Conservation (phyloP, 805 yeast species). For the Metschnikowia corniflorae region DNA sequence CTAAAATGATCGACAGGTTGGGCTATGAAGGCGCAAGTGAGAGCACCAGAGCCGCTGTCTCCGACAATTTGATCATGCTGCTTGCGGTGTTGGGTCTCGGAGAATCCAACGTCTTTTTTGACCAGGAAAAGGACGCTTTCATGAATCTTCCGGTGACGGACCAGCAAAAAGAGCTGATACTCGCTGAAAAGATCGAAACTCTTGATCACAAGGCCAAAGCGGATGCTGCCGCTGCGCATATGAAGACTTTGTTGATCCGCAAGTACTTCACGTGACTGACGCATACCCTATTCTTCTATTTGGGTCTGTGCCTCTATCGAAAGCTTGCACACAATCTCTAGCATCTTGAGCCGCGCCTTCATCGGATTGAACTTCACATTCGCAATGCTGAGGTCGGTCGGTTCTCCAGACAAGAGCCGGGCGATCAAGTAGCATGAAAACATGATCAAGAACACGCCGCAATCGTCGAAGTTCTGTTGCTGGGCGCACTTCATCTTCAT, state of each 20-base stretch:
- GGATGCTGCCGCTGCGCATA: conserved; percentile 27
- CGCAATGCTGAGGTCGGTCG: conserved; percentile 38
- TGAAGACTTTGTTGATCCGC: conserved; percentile 25
- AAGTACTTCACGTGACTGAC: conserved; percentile 18
- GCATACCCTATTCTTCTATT: not conserved
- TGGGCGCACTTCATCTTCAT: conserved; percentile 47
- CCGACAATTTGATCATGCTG: conserved; percentile 23
- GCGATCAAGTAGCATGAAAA: conserved; percentile 31
- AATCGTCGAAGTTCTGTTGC: conserved; percentile 63
- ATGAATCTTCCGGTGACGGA: conserved; percentile 17
- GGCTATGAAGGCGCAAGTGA: conserved; percentile 23
- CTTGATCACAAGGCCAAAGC: conserved; percentile 18
- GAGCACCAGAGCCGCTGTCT: conserved; percentile 9
- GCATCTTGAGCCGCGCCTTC: conserved; percentile 17
- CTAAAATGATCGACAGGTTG: conserved; percentile 23
- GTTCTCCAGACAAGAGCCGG: conserved; percentile 23
- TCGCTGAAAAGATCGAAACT: conserved; percentile 15
- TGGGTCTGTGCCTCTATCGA: conserved; percentile 1
- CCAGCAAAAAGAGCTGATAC: conserved; percentile 11
- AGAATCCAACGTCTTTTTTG: conserved; percentile 26
- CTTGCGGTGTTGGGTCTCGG: conserved; percentile 27
- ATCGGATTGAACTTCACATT: conserved; percentile 45
- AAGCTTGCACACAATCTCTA: conserved; percentile 11
- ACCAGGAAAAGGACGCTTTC: conserved; percentile 24
- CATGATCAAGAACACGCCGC: conserved; percentile 50